Percentiles rank a stretch among this genome's conserved stretches.
Evolutionary conservation across 495 filamentous ascomycete species (phyloP).

Genomic region (Penicillium turbatum): DNA sequence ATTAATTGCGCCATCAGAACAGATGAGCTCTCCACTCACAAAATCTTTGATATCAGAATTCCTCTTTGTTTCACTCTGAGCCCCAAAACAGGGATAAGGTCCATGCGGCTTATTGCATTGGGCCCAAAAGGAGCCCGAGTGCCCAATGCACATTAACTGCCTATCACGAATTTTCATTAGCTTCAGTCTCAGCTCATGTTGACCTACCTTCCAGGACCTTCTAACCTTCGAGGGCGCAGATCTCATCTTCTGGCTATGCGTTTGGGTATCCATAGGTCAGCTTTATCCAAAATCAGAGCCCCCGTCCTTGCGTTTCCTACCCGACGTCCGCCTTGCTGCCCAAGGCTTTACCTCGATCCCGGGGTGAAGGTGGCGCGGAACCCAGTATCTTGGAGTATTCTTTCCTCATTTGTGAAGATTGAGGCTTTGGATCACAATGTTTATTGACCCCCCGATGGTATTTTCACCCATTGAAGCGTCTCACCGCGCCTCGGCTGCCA

Average conservation of each 20-base stretch:
- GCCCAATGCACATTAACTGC: slow-evolving; percentile 1
- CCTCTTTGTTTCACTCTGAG: slow-evolving; percentile 1
- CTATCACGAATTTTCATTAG: slow-evolving; percentile 8
- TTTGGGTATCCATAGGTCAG: slow-evolving; percentile 17
- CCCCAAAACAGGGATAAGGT: slow-evolving; percentile 12
- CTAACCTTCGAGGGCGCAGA: slow-evolving; percentile 16
- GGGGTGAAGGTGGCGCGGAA: slow-evolving; percentile 11
- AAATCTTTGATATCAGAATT: not conserved
- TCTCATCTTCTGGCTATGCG: slow-evolving; percentile 9
- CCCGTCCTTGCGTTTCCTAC: slow-evolving; percentile 21
- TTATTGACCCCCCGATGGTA: slow-evolving; percentile 2
- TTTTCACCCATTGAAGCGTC: slow-evolving; percentile 6
- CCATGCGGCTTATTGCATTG: slow-evolving; percentile 24
- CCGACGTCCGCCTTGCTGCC: slow-evolving; percentile 39
- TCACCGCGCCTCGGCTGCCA: slow-evolving; percentile 14
- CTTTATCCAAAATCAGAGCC: slow-evolving; percentile 10
- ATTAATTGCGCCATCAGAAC: not conserved
- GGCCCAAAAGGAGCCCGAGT: slow-evolving; percentile 12
- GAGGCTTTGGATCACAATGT: slow-evolving; percentile 15
- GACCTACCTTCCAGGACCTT: slow-evolving; percentile 6
- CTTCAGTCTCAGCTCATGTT: slow-evolving; percentile 21
- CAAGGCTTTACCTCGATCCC: slow-evolving; percentile 19
- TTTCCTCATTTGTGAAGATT: slow-evolving; percentile 15
- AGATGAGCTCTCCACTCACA: slow-evolving; percentile 9
- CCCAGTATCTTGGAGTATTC: not conserved